Evolutionary conservation across 2,329 filamentous ascomycete species (phyloP).

Genomic region (Penicillium sp.): DNA sequence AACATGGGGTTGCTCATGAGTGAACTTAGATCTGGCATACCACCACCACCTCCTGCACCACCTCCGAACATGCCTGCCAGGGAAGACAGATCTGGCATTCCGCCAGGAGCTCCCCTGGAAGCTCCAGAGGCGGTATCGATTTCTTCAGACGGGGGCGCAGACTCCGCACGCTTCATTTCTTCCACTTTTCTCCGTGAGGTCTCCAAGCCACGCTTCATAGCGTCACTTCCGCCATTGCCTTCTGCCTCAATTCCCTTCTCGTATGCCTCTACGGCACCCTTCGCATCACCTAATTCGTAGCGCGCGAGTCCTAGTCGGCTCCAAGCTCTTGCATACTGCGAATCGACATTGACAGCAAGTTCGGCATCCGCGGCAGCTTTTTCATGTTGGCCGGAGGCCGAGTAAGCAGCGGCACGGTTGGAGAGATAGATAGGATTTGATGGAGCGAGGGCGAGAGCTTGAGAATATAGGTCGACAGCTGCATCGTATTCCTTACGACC

Average conservation of each 20-base stretch:
- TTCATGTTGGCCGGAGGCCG: constrained; percentile 76
- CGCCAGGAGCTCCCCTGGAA: constrained; percentile 50
- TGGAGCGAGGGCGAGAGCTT: constrained; percentile 76
- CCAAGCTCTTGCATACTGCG: constrained; percentile 96
- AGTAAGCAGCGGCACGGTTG: constrained; percentile 93
- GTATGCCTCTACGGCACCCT: constrained; percentile 93
- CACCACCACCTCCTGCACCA: constrained; percentile 51
- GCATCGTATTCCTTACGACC: constrained; percentile 80
- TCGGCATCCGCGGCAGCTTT: constrained; percentile 84
- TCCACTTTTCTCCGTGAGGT: constrained; percentile 85
- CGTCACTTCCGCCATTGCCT: constrained; percentile 88
- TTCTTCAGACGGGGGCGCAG: constrained; percentile 48
- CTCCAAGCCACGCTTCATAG: constrained; percentile 96
- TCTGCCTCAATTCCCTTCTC: constrained; percentile 88
- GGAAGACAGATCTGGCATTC: constrained; percentile 67
- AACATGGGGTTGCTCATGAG: constrained; percentile 99
- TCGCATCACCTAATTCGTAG: constrained; percentile 86
- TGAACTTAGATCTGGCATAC: constrained; percentile 78
- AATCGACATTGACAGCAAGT: constrained; percentile 80
- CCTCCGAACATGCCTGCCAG: constrained; percentile 70
- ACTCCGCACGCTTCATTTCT: constrained; percentile 62
- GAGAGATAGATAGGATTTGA: constrained; percentile 94
- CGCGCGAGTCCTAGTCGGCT: constrained; percentile 84
- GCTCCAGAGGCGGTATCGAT: constrained; percentile 49
- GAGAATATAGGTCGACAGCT: constrained; percentile 83